These are phyloP conservation scores for Choanephora cucurbitarum DNA, from an alignment of 371 early-diverging fungal genomes.

Conservation along the genomic window DNA sequence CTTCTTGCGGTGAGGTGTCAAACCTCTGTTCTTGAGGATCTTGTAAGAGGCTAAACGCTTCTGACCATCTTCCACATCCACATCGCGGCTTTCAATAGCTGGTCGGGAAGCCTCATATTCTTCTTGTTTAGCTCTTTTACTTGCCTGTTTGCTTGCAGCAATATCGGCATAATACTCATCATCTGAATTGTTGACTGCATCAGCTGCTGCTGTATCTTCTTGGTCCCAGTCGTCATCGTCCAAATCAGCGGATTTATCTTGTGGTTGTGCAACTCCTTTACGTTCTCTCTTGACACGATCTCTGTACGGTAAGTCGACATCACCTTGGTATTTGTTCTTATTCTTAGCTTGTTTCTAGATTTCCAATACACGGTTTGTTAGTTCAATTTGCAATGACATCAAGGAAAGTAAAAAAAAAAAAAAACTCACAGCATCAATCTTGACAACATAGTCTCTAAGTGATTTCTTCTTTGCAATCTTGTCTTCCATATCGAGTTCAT, in stretches of 20 bases:
- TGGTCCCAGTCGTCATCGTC: constrained; percentile 65
- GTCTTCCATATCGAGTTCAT: constrained; percentile 80
- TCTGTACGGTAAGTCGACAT: constrained; percentile 78
- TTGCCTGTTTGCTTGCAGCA: constrained; percentile 43
- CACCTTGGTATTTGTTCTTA: constrained; percentile 63
- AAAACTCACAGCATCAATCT: constrained; percentile 66
- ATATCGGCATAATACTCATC: constrained; percentile 65
- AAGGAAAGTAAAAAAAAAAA: neutral
- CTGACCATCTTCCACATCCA: constrained; percentile 52
- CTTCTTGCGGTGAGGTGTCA: constrained; percentile 92
- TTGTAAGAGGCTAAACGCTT: constrained; percentile 87
- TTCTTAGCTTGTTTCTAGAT: constrained; percentile 48
- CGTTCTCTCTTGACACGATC: constrained; percentile 53
- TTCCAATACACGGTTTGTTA: no score
- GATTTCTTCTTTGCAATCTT: constrained; percentile 71
- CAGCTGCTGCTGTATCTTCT: constrained; percentile 51
- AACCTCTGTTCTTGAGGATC: constrained; percentile 95
- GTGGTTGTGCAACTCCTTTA: constrained; percentile 61
- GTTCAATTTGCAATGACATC: no score
- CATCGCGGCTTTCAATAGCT: constrained; percentile 45
- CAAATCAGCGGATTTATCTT: constrained; percentile 62
- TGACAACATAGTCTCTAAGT: constrained; percentile 71
- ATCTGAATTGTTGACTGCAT: constrained; percentile 37
- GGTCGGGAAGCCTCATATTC: constrained; percentile 44
- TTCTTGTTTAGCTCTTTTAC: constrained; percentile 52